phyloP scores from a whole-genome alignment of 2,329 filamentous ascomycete genomes.

The Pyrenochaeta sp. region DNA sequence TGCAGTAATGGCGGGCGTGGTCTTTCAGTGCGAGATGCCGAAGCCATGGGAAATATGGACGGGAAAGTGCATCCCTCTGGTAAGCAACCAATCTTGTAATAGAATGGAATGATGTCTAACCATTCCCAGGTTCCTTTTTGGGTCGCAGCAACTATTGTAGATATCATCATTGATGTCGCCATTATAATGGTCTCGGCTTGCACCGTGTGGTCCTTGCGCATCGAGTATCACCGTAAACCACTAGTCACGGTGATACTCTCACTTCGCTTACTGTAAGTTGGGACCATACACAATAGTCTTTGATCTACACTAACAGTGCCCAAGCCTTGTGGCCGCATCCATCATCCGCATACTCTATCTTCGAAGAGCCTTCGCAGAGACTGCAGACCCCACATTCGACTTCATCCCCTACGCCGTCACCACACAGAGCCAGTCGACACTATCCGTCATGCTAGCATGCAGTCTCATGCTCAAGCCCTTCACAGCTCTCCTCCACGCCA shows the following conservation, averaged over 20 bases:
- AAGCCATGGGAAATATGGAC: conserved; percentile 31
- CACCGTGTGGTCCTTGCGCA: conserved; percentile 25
- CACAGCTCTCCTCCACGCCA: conserved; percentile 11
- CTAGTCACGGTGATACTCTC: conserved; percentile 25
- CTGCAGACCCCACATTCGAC: conserved; percentile 22
- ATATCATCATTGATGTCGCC: conserved; percentile 25
- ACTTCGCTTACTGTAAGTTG: conserved; percentile 31
- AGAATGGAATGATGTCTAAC: neutral
- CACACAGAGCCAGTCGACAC: conserved; percentile 30
- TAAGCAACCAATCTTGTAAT: conserved; percentile 3
- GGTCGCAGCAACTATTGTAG: conserved; percentile 24
- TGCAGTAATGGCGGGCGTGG: conserved; percentile 21
- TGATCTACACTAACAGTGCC: neutral
- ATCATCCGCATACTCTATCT: conserved; percentile 29
- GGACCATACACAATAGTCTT: neutral
- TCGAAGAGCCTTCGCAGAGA: conserved; percentile 11
- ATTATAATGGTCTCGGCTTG: conserved; percentile 24
- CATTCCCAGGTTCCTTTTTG: conserved; percentile 22
- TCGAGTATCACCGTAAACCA: conserved; percentile 21
- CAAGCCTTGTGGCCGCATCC: conserved; percentile 30
- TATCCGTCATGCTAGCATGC: conserved; percentile 33
- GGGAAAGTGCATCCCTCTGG: conserved; percentile 32
- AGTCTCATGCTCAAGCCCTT: conserved; percentile 28
- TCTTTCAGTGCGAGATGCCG: conserved; percentile 35
- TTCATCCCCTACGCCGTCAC: conserved; percentile 29